A percentile compares a stretch with the other conserved stretches of the same genome.
Evolutionary conservation across 768 basidiomycete genomes (phyloP).

Genomic region (Tulasnella sp.): DNA sequence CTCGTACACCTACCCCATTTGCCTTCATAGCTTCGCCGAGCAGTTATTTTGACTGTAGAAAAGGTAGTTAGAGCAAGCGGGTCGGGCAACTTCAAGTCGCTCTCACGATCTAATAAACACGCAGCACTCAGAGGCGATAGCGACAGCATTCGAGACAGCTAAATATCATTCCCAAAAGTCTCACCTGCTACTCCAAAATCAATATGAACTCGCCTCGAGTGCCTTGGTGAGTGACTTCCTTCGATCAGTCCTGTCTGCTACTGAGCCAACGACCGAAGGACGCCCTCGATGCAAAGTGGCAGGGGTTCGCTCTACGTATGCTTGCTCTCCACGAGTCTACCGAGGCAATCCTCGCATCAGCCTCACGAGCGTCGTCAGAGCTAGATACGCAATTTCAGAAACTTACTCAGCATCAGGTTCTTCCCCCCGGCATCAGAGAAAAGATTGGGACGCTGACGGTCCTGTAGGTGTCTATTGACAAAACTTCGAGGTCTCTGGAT

Average conservation of each 20-base stretch:
- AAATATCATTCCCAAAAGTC: not conserved
- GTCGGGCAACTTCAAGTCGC: not conserved
- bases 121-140: not conserved
- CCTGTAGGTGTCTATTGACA: not conserved
- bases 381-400: not conserved
- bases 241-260: no score
- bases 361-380: not conserved
- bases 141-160: not conserved
- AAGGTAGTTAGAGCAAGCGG: not conserved
- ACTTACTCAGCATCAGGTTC: not conserved
- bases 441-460: not conserved
- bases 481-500: not conserved
- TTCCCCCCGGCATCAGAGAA: constrained; percentile 2
- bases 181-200: not conserved
- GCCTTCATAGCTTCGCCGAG: not conserved
- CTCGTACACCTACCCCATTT: not conserved
- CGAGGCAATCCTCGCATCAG: not conserved
- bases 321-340: not conserved
- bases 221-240: not conserved
- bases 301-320: not conserved
- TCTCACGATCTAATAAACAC: not conserved
- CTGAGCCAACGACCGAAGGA: not conserved
- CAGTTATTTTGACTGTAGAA: not conserved
- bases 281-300: not conserved
- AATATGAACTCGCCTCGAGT: not conserved